phyloP scores from a whole-genome alignment of 306 rosid species.

The Sesbania bispinosa region DNA sequence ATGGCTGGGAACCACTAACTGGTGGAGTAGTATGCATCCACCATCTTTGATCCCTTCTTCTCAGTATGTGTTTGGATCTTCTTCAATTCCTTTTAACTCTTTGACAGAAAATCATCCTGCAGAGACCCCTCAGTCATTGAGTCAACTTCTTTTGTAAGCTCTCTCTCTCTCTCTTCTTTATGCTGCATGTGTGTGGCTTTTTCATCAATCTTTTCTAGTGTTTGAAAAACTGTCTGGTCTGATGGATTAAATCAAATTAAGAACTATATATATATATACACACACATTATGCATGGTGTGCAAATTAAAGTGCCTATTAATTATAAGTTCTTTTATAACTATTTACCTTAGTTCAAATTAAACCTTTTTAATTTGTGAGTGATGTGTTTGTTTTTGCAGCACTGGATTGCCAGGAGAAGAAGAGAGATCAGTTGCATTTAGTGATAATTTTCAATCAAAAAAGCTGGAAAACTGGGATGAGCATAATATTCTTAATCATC shows the following conservation, averaged over 20 bases:
- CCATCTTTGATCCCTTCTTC: slow-evolving; percentile 70
- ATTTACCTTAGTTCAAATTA: no score
- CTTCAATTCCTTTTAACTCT: slow-evolving; percentile 51
- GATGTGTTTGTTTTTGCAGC: slow-evolving; percentile 35
- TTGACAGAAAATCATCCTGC: slow-evolving; percentile 33
- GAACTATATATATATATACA: no score
- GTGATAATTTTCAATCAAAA: slow-evolving; percentile 42
- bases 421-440: slow-evolving; percentile 44
- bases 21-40: slow-evolving; percentile 76
- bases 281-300: no score
- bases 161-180: slow-evolving; percentile 10
- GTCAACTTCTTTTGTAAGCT: slow-evolving; percentile 61
- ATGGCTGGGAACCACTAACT: slow-evolving; percentile 94
- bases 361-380: no score
- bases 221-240: no score
- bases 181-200: background rate
- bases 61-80: slow-evolving; percentile 56
- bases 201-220: no score
- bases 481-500: slow-evolving; percentile 34
- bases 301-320: no score
- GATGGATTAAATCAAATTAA: no score
- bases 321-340: no score
- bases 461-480: slow-evolving; percentile 56
- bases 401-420: slow-evolving; percentile 58
- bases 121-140: slow-evolving; percentile 56